phyloP scores from a whole-genome alignment of 306 rosid genomes.

The Casuarina equisetifolia region DNA sequence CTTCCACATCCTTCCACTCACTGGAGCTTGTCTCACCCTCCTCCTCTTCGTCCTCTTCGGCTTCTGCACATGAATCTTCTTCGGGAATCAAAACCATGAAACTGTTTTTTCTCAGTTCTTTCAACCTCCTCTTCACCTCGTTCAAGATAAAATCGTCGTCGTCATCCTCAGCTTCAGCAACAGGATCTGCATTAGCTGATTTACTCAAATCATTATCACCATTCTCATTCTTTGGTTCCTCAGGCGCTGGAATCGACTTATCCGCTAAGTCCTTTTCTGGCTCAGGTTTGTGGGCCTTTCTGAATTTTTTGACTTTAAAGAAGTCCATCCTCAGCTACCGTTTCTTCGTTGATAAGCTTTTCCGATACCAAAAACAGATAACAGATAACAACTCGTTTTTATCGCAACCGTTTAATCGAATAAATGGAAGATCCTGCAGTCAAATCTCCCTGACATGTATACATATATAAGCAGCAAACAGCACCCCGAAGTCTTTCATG shows the following conservation, averaged over 20 bases:
- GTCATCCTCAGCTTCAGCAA: constrained; percentile 66
- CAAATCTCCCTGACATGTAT: neutral
- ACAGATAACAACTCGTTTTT: neutral
- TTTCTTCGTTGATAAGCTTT: neutral
- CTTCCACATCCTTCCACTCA: constrained; percentile 98
- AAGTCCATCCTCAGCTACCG: constrained; percentile 53
- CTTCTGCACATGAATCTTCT: constrained; percentile 79
- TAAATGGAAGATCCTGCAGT: neutral
- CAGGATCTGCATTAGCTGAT: constrained; percentile 50
- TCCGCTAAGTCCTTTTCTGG: constrained; percentile 41
- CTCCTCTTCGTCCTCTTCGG: constrained; percentile 74
- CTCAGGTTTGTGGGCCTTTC: constrained; percentile 56
- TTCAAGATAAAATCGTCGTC: constrained; percentile 87
- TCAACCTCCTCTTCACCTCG: constrained; percentile 87
- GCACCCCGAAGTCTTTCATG: neutral
- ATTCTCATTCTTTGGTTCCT: constrained; percentile 45
- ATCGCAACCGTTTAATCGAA: constrained; percentile 1
- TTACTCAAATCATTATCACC: constrained; percentile 41
- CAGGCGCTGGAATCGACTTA: constrained; percentile 43
- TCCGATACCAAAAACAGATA: too few relatives aligned
- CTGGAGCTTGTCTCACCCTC: constrained; percentile 50
- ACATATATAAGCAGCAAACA: constrained; percentile 3
- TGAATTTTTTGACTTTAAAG: constrained; percentile 67
- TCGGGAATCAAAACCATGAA: constrained; percentile 97
- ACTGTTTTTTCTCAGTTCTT: constrained; percentile 89